Evolutionary conservation across 768 basidiomycete species (phyloP).

Genomic region (Calocybe cyanea): DNA sequence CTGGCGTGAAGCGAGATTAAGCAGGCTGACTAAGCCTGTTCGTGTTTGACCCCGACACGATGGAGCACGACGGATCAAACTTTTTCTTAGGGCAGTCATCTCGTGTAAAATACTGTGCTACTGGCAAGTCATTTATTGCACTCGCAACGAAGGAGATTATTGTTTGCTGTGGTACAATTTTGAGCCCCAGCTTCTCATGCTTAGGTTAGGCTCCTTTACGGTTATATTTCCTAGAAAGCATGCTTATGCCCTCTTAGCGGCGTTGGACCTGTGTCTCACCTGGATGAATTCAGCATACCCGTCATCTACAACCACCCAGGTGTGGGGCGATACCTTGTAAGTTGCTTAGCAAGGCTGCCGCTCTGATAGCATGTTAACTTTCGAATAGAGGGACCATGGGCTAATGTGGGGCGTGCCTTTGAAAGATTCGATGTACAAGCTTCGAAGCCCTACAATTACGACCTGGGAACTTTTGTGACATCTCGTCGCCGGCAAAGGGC

Average conservation of each 20-base stretch:
- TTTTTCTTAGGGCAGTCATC: too few species aligned
- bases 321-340: constrained; percentile 6
- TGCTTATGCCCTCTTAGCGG: background rate
- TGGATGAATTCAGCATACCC: constrained; percentile 4
- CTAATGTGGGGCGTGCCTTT: constrained; percentile 7
- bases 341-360: background rate
- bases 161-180: constrained; percentile 6
- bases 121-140: background rate
- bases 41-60: too few species aligned
- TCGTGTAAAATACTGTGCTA: too few species aligned
- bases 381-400: constrained; percentile 2
- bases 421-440: background rate
- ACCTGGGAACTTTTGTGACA: constrained; percentile 7
- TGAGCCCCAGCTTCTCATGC: constrained; percentile 10
- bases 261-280: background rate
- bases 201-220: constrained; percentile 7
- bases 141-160: constrained; percentile 9
- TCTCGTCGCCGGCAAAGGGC: constrained; percentile 8
- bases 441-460: constrained; percentile 2
- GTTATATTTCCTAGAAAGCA: background rate
- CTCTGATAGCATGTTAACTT: background rate
- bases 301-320: constrained; percentile 1
- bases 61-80: too few species aligned
- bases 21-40: too few species aligned
- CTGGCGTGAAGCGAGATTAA: too few species aligned